Conservation (phyloP, 2,329 filamentous ascomycete species). For the Phaeophleospora eucalypticola region DNA sequence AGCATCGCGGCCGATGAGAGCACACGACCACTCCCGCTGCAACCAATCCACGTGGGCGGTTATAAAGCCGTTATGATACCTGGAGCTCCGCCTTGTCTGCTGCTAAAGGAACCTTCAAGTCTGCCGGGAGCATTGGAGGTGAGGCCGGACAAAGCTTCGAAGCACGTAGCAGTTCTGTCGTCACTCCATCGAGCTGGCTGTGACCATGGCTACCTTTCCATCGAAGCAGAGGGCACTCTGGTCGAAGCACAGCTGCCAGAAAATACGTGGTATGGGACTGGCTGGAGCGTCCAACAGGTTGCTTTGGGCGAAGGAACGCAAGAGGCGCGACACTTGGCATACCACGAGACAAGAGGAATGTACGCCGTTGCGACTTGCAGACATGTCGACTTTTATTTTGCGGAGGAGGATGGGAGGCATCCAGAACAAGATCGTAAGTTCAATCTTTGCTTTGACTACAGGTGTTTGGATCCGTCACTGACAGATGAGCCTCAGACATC, state of each 20-base stretch:
- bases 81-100: conserved; percentile 72
- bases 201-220: conserved; percentile 72
- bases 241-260: conserved; percentile 68
- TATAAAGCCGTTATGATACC: conserved; percentile 80
- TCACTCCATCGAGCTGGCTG: conserved; percentile 73
- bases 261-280: conserved; percentile 67
- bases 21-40: conserved; percentile 47
- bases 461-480: not conserved
- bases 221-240: conserved; percentile 55
- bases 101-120: conserved; percentile 77
- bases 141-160: conserved; percentile 4
- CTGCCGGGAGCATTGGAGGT: conserved; percentile 58
- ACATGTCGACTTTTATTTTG: conserved; percentile 70
- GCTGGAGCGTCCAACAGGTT: conserved; percentile 71
- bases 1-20: conserved; percentile 48
- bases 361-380: conserved; percentile 73
- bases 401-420: conserved; percentile 76
- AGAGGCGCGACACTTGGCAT: conserved; percentile 66
- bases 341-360: conserved; percentile 68
- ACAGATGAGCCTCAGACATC: conserved; percentile 39
- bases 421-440: conserved; percentile 68
- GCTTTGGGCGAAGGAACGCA: conserved; percentile 47
- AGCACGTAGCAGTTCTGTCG: conserved; percentile 49
- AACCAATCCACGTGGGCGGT: conserved; percentile 63
- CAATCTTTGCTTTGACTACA: not conserved